Base-by-base conservation (phyloP, 2,329 filamentous ascomycete species). In the Colletotrichum phormii region DNA sequence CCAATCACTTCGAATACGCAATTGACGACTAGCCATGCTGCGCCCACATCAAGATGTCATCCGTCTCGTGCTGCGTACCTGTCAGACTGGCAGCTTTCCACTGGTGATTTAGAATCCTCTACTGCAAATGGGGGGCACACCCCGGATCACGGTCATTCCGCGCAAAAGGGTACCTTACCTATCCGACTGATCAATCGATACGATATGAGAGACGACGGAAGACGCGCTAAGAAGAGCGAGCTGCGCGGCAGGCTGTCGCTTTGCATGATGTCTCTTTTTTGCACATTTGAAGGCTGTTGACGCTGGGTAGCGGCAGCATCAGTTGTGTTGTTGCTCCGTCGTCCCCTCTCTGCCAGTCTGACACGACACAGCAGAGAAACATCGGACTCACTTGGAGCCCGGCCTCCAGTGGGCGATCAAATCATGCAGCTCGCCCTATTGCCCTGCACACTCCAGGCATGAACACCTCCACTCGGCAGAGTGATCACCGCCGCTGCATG, bases 401-500 rank as follows among this genome's bases (percentile, higher is more conserved):
- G 71, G 24, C 42, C 7, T 64, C 66, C 60, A 57, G 46, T 65
- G 18, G 71, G 60, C 31, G 60, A 73, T 63, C 67, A 12, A 59
- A 33, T 24, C 57, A 54, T 67, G 59, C 71, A 63, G 67, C 67
- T 58, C 71, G 71, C 71, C 71, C 71, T 67, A 58, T 37, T 42
- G 18, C 13, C 15, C 62, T 67, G 55, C 71, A 65, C 61, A 53
- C 24, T 22, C 64, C 31, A 72, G 26, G 31, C 60, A 70, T 60
- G 60, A 73, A 71, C 61, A 46, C 18, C 64, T 67, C 64, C 58
- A 53, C 69, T 13, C 49, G 29, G 29, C 64, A 33, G 26, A 58
- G 15, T 26, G 35, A 58, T 31, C 60, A 51, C 33, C n/a, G 12
- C 46, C 35, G 57, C 46, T 31, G 53, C 59, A 26, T 24, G 31